phyloP scores from a whole-genome alignment of 1,284 basidiomycete genomes.

The Stygiomarasmius scandens region DNA sequence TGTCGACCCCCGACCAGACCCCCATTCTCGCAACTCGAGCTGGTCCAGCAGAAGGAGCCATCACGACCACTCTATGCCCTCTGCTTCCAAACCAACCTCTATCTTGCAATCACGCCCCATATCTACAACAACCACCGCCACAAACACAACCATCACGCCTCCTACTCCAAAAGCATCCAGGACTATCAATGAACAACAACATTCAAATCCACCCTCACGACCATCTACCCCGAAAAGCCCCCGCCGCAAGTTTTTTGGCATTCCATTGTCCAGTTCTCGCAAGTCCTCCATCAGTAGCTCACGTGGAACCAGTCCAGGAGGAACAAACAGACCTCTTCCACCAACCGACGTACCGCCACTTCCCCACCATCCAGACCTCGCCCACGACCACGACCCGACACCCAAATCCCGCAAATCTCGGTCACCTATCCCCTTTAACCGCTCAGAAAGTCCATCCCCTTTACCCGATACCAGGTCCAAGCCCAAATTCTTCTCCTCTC shows the following conservation, averaged over 20 bases:
- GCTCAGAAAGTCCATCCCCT: conserved; percentile 13
- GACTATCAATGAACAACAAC: conserved; percentile 17
- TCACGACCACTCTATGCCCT: conserved; percentile 4
- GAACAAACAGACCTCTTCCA: conserved; percentile 1
- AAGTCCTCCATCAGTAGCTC: conserved; percentile 17
- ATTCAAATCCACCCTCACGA: conserved; percentile 20
- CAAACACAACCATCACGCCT: conserved; percentile 59
- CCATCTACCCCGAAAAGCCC: conserved; percentile 33
- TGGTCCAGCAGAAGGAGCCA: conserved; percentile 18
- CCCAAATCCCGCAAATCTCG: conserved; percentile 3
- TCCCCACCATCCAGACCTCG: conserved; percentile 4
- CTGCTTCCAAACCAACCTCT: conserved; percentile 47
- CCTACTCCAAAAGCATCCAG: conserved; percentile 45
- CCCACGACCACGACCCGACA: neutral
- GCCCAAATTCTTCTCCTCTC: conserved; percentile 20
- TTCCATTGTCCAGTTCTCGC: conserved; percentile 38
- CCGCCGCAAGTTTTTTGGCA: conserved; percentile 52
- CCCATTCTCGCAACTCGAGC: conserved; percentile 23
- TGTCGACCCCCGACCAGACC: conserved; percentile 15
- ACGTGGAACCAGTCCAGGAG: conserved; percentile 11
- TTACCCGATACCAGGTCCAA: conserved; percentile 8
- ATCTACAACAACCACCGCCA: conserved; percentile 63
- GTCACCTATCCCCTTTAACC: conserved; percentile 12
- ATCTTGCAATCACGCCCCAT: conserved; percentile 62
- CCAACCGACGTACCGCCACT: conserved; percentile 6